Base-by-base conservation (phyloP, 2,329 filamentous ascomycete species). In the Gyromitra esculenta region DNA sequence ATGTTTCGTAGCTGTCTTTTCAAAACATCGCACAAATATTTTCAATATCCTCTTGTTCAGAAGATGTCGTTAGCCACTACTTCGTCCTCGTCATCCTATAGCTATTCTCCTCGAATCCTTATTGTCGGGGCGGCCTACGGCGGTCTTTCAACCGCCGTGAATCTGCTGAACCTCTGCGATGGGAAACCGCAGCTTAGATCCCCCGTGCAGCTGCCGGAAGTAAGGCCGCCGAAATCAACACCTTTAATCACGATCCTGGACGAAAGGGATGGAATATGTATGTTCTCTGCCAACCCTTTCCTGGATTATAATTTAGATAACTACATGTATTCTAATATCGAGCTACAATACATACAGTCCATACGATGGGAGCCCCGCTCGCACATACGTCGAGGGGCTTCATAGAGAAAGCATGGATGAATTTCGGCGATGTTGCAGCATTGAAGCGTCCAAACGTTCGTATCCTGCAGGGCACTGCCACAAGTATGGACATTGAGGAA, bases 221-320 rank as follows among this genome's bases (percentile, higher is more conserved):
- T 35, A 1, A 50, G 21, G 39, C 81, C 85, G 21, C 84, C 85
- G 57, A 85, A 85, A 31, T 85, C 91, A 57, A 86, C 88, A 0
- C 83, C 92, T 13, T 87, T 93, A 48, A 89, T 94, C 65, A 93
- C 91, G 25, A 87, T 94, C 25, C 89, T 92, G 31, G 91, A 94
- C 80, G 91, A 94, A 83, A 86, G 91, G n/a, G 92, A 94, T 85
- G 92, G 92, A n/a, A 94, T 89, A 82, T 94, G 91, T 94, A 85
- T 80, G 90, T 84, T 62, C 43, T 50, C 25, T 31, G 2, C 25
- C 25, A 31, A 31, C 25, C 25, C 25, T 3, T 31, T 31, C 25
- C 25, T 31, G 25, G 1, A 31, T 31, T 4, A 4, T 4, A 31
- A 31, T 4, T 31, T 31, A 31, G 25, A 31, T 4, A 31, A 31